A percentile compares a stretch with the other conserved stretches of the same genome.
These are phyloP conservation scores for Amphicarpaea edgeworthii DNA, from an alignment of 306 rosid genomes.

Conservation along the genomic window DNA sequence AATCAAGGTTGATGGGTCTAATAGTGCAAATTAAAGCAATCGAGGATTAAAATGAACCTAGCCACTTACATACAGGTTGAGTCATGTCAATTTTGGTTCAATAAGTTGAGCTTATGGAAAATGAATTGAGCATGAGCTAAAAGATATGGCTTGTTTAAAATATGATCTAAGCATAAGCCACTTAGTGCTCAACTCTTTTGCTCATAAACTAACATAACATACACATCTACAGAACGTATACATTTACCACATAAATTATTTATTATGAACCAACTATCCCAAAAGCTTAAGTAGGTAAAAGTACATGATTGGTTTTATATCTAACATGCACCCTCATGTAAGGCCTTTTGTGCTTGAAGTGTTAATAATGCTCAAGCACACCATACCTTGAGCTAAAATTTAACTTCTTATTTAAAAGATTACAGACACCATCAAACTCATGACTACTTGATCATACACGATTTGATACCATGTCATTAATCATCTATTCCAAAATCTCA, in stretches of 20 bases:
- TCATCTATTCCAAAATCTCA: not conserved
- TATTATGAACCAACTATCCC: not conserved
- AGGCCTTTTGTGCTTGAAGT: not conserved
- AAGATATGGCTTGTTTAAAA: slow-evolving; percentile 1
- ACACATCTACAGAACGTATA: not conserved
- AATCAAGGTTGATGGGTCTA: slow-evolving; percentile 1
- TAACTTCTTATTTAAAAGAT: not conserved
- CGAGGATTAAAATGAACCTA: not conserved
- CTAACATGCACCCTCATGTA: not conserved
- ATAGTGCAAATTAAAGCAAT: not conserved
- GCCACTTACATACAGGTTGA: not conserved
- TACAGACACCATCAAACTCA: not conserved
- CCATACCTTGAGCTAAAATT: not conserved
- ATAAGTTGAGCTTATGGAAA: not conserved
- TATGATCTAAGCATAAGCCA: slow-evolving; percentile 9
- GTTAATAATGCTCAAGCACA: not conserved
- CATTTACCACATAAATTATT: not conserved
- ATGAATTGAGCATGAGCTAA: not conserved
- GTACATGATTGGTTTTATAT: not conserved
- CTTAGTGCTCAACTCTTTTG: not conserved
- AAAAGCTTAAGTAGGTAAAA: not conserved
- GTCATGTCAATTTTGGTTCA: not conserved
- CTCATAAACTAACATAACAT: not conserved
- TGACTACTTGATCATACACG: not conserved
- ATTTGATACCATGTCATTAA: not conserved